Evolutionary conservation across 2,329 filamentous ascomycete species (phyloP).

Genomic region (Exophiala mesophila): DNA sequence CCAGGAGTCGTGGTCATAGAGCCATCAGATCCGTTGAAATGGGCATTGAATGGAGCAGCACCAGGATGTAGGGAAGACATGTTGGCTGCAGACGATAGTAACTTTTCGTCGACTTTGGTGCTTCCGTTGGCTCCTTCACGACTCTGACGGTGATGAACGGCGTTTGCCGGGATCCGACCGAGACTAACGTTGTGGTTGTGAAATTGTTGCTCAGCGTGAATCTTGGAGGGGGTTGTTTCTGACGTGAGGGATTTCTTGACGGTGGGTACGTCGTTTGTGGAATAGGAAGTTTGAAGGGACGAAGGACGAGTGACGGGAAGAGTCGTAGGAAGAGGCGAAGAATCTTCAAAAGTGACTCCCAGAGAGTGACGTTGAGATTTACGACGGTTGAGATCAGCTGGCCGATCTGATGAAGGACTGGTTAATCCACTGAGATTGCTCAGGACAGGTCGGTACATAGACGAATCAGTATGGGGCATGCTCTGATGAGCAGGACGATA

Average conservation of each 20-base stretch:
- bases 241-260: conserved; percentile 63
- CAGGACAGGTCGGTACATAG: conserved; percentile 35
- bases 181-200: conserved; percentile 76
- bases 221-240: conserved; percentile 50
- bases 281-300: conserved; percentile 75
- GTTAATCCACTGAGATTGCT: conserved; percentile 29
- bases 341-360: conserved; percentile 35
- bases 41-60: conserved; percentile 72
- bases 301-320: conserved; percentile 44
- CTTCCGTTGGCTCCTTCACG: conserved; percentile 55
- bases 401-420: conserved; percentile 30
- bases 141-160: conserved; percentile 63
- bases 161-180: conserved; percentile 68
- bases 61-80: conserved; percentile 61
- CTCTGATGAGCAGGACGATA: conserved; percentile 62
- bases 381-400: conserved; percentile 33
- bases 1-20: conserved; percentile 33
- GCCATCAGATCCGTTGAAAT: conserved; percentile 36
- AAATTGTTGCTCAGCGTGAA: conserved; percentile 54
- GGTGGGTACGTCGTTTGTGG: conserved; percentile 81
- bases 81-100: conserved; percentile 8
- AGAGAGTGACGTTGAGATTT: conserved; percentile 41
- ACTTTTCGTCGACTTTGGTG: conserved; percentile 22
- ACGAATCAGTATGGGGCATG: conserved; percentile 51
- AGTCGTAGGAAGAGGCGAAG: conserved; percentile 25